A percentile compares a stretch with the other conserved stretches of the same genome.
Conservation (phyloP, 2,329 filamentous ascomycete genomes). For the Calonectria crousiana region DNA sequence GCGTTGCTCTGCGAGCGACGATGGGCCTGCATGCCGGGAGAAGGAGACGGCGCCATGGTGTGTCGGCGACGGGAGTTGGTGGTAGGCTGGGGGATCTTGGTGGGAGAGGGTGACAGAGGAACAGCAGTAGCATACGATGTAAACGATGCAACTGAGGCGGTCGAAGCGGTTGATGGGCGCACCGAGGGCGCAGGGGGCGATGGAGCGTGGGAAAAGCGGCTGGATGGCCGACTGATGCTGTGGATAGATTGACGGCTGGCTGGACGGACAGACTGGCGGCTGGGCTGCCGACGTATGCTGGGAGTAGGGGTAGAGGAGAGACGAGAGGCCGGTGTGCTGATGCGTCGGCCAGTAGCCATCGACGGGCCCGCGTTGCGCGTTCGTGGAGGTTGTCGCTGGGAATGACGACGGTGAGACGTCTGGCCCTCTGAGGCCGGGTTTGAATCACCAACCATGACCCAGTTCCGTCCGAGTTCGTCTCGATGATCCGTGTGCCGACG, state of each 20-base stretch:
- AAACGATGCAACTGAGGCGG: slow-evolving; percentile 48
- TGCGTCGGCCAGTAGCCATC: slow-evolving; percentile 55
- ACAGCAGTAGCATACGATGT: slow-evolving; percentile 30
- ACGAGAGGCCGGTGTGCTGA: slow-evolving; percentile 52
- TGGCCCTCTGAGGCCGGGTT: slow-evolving; percentile 35
- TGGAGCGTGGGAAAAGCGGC: slow-evolving; percentile 57
- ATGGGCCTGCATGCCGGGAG: slow-evolving; percentile 44
- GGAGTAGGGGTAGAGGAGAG: slow-evolving; percentile 47
- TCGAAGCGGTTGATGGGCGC: slow-evolving; percentile 40
- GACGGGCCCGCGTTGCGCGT: slow-evolving; percentile 50
- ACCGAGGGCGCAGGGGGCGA: slow-evolving; percentile 34
- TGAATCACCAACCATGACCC: slow-evolving; percentile 74
- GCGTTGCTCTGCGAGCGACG: slow-evolving; percentile 60
- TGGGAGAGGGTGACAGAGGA: slow-evolving; percentile 53
- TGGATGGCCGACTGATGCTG: slow-evolving; percentile 44
- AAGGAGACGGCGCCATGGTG: slow-evolving; percentile 26
- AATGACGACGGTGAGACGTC: slow-evolving; percentile 42
- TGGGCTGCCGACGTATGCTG: slow-evolving; percentile 37
- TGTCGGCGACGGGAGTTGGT: slow-evolving; percentile 23
- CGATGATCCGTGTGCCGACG: slow-evolving; percentile 65
- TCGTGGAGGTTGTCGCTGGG: slow-evolving; percentile 44
- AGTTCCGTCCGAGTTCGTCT: slow-evolving; percentile 74
- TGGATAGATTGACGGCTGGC: neutral
- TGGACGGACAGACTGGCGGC: slow-evolving; percentile 52
- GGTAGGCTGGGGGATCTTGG: slow-evolving; percentile 55